Evolutionary conservation across 768 basidiomycete genomes (phyloP).

Genomic region (Gyrodon lividus): DNA sequence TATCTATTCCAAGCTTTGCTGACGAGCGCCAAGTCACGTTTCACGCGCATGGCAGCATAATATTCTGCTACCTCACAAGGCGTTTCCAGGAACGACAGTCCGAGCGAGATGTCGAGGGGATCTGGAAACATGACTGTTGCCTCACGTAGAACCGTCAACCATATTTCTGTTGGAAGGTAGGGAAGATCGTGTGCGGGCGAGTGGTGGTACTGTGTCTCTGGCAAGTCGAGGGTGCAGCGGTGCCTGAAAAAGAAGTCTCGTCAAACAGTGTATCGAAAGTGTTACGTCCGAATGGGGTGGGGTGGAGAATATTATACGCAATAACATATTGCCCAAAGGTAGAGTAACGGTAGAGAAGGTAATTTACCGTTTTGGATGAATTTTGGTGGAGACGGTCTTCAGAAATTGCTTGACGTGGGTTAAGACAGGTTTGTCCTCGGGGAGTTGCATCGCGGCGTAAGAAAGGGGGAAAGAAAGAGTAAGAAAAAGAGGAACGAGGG

Average conservation of each 20-base stretch:
- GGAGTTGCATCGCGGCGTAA: conserved; percentile 13
- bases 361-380: conserved; percentile 17
- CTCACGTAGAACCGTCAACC: conserved; percentile 63
- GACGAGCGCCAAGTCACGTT: conserved; percentile 52
- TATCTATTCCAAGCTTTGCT: conserved; percentile 54
- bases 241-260: conserved; percentile 6
- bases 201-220: conserved; percentile 21
- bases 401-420: conserved; percentile 18
- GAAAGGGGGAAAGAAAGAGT: not conserved
- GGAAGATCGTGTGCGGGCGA: conserved; percentile 38
- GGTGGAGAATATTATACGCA: not conserved
- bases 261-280: conserved; percentile 4
- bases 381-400: conserved; percentile 15
- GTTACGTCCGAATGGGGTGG: not conserved
- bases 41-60: conserved; percentile 45
- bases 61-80: conserved; percentile 46
- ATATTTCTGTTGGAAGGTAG: conserved; percentile 59
- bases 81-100: conserved; percentile 59
- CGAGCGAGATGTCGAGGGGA: conserved; percentile 45
- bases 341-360: not conserved
- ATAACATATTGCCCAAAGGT: not conserved
- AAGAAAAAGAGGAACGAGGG: conserved; percentile 1
- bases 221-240: not conserved
- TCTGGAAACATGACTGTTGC: conserved; percentile 47
- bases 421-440: conserved; percentile 12